phyloP scores from a whole-genome alignment of 768 basidiomycete species.

The Psilocybe sp. region DNA sequence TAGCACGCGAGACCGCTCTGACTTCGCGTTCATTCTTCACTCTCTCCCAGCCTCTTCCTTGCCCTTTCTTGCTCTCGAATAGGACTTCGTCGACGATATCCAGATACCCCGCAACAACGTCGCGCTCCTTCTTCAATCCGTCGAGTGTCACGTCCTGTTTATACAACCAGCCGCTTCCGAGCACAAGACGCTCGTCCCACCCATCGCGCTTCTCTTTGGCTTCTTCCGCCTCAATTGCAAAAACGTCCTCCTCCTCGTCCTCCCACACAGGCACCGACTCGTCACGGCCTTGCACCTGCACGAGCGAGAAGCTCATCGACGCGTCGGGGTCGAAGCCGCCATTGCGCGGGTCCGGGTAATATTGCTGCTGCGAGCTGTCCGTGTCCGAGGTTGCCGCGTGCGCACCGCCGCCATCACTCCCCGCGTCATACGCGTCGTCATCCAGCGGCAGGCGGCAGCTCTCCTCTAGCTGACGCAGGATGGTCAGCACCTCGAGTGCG shows the following conservation, averaged over 20 bases:
- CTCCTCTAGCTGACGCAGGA: slow-evolving; percentile 81
- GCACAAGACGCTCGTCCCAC: slow-evolving; percentile 80
- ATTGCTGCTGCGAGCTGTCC: no score
- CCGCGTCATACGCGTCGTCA: slow-evolving; percentile 81
- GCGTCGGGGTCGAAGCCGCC: slow-evolving; percentile 50
- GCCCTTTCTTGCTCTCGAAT: slow-evolving; percentile 57
- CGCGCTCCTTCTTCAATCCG: slow-evolving; percentile 56
- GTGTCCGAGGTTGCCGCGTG: no score
- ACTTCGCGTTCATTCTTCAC: slow-evolving; percentile 45
- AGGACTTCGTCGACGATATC: slow-evolving; percentile 79
- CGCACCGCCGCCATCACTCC: slow-evolving; percentile 17
- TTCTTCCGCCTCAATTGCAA: slow-evolving; percentile 35
- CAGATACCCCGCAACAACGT: slow-evolving; percentile 58
- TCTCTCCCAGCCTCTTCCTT: slow-evolving; percentile 44
- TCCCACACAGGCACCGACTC: slow-evolving; percentile 81
- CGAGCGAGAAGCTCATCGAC: slow-evolving; percentile 59
- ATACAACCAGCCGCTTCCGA: slow-evolving; percentile 84
- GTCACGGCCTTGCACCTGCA: slow-evolving; percentile 64
- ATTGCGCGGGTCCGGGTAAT: slow-evolving; percentile 26
- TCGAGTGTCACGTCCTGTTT: slow-evolving; percentile 56
- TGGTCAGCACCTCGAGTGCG: slow-evolving; percentile 80
- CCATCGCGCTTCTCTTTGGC: slow-evolving; percentile 61
- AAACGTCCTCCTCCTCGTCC: slow-evolving; percentile 51
- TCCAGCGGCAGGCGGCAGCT: slow-evolving; percentile 67
- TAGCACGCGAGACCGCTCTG: slow-evolving; percentile 35